These are phyloP conservation scores for Neostapfia colusana DNA, from an alignment of 176 grass and related monocot genomes.

Conservation along the genomic window DNA sequence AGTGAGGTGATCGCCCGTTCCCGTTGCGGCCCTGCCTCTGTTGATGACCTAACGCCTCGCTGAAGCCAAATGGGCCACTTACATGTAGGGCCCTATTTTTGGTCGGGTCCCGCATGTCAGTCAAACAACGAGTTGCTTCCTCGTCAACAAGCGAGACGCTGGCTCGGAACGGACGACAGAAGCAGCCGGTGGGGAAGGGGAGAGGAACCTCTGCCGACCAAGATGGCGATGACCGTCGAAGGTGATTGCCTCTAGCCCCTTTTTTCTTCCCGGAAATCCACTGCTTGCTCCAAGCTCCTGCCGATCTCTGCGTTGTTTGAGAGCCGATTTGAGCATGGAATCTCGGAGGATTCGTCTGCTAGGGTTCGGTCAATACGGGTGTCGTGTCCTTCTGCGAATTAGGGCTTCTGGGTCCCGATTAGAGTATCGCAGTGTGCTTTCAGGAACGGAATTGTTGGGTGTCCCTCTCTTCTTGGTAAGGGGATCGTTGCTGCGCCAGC, in stretches of 20 bases:
- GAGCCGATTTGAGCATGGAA: background rate
- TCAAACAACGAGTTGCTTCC: background rate
- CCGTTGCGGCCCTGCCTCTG: background rate
- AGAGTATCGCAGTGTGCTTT: background rate
- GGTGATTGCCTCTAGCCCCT: constrained; percentile 32
- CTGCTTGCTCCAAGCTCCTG: background rate
- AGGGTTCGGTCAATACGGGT: constrained; percentile 41
- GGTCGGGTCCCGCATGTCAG: background rate
- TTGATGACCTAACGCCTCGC: background rate
- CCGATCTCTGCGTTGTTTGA: background rate
- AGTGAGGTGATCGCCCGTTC: no score
- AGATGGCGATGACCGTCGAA: constrained; percentile 82
- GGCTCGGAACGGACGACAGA: no score
- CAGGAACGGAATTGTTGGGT: background rate
- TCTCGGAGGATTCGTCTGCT: constrained; percentile 3
- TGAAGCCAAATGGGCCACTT: background rate
- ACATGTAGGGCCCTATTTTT: background rate
- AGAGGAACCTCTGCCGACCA: background rate
- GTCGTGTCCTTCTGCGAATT: background rate
- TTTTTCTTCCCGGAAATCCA: background rate
- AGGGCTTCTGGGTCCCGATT: background rate
- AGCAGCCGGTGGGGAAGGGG: background rate
- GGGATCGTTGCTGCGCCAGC: background rate
- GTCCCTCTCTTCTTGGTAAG: background rate
- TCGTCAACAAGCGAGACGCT: background rate